Conservation (phyloP, 768 basidiomycete genomes). For the Dioszegia crocea region DNA sequence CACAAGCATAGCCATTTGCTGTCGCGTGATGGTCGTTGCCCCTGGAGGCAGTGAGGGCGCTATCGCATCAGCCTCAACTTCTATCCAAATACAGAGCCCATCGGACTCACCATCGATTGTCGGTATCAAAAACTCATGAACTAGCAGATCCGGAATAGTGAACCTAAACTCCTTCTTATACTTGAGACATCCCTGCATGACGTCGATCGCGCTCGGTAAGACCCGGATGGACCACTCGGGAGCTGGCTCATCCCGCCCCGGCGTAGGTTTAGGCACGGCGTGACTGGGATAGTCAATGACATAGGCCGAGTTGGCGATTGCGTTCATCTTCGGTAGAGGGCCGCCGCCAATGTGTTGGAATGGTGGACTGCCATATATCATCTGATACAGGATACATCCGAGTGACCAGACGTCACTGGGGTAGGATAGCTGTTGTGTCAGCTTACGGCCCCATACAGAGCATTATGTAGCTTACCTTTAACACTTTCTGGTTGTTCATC, state of each 20-base stretch:
- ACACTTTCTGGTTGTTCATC: constrained; percentile 66
- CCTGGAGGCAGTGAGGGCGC: constrained; percentile 15
- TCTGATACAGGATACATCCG: constrained; percentile 96
- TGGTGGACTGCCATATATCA: constrained; percentile 91
- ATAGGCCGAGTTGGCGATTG: constrained; percentile 74
- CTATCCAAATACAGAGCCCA: no score
- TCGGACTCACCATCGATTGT: constrained; percentile 1
- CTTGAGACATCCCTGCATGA: constrained; percentile 74
- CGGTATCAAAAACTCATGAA: constrained; percentile 67
- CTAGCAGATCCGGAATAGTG: constrained; percentile 80
- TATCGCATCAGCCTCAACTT: not conserved
- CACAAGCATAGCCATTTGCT: constrained; percentile 39
- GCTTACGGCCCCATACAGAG: not conserved
- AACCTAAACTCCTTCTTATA: constrained; percentile 76
- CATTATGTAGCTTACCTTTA: constrained; percentile 60
- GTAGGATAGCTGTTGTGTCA: constrained; percentile 61
- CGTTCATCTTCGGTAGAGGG: constrained; percentile 77
- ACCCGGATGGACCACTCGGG: constrained; percentile 62
- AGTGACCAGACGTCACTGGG: constrained; percentile 97
- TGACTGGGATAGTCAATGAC: constrained; percentile 74
- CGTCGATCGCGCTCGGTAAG: constrained; percentile 67
- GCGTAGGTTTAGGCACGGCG: constrained; percentile 27
- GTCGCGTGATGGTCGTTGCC: constrained; percentile 31
- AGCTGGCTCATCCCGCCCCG: not conserved
- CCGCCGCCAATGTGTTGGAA: constrained; percentile 73